Evolutionary conservation across 331 rosid species (phyloP).

Genomic region (Quercus lobata): DNA sequence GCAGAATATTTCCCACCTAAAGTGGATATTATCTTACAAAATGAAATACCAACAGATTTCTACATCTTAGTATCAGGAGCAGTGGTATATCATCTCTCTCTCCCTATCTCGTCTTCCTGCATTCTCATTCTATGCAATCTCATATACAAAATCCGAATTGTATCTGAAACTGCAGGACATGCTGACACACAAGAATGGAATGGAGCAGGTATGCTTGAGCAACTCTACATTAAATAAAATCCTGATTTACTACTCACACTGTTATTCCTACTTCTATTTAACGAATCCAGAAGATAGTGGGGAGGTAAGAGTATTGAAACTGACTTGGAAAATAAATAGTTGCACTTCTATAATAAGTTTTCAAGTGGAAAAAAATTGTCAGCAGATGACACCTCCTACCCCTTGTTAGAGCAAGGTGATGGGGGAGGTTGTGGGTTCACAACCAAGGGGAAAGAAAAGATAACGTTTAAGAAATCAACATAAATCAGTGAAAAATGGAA

Average conservation of each 20-base stretch:
- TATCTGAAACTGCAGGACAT: constrained; percentile 65
- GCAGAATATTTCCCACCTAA: constrained; percentile 88
- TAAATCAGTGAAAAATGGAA: no score
- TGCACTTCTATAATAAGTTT: background rate
- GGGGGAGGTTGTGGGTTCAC: no score
- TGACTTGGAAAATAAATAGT: no score
- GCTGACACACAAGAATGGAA: constrained; percentile 59
- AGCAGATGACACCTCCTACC: no score
- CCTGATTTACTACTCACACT: background rate
- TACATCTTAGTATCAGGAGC: constrained; percentile 79
- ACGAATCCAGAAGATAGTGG: background rate
- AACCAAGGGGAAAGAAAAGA: no score
- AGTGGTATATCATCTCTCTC: constrained; percentile 45
- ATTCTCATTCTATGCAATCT: constrained; percentile 4
- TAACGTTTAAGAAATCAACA: no score
- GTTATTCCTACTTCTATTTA: background rate
- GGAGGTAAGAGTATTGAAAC: background rate
- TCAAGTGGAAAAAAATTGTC: background rate
- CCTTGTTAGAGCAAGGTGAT: no score
- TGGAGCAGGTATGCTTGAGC: constrained; percentile 60
- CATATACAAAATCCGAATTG: constrained; percentile 14
- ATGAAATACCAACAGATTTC: constrained; percentile 79
- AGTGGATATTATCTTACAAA: constrained; percentile 75
- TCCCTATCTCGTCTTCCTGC: constrained; percentile 8
- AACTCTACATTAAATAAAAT: constrained; percentile 11